A percentile compares a stretch with the other conserved stretches of the same genome.
These are phyloP conservation scores for Penicillium psychrosexuale DNA, from an alignment of 2,329 filamentous ascomycete genomes.

Conservation along the genomic window DNA sequence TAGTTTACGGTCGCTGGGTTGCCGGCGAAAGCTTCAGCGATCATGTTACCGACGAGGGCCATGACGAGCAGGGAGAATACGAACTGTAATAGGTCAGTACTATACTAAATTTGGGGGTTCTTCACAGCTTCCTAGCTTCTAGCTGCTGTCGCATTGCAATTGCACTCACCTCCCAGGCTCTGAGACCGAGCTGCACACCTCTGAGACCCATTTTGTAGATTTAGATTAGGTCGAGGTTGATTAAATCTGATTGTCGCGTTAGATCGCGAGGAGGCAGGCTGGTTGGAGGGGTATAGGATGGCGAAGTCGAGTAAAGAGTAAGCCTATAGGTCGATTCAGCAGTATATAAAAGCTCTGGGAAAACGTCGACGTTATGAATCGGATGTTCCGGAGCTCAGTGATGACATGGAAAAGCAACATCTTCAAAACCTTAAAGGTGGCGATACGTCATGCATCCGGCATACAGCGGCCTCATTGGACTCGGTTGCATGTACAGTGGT, in stretches of 20 bases:
- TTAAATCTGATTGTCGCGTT: slow-evolving; percentile 1
- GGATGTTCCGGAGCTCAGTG: slow-evolving; percentile 31
- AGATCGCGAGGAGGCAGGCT: slow-evolving; percentile 3
- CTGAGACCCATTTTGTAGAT: slow-evolving; percentile 24
- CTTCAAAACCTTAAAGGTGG: slow-evolving; percentile 12
- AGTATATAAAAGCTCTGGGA: not conserved
- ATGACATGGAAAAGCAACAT: slow-evolving; percentile 29
- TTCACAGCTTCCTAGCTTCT: not conserved
- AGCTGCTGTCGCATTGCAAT: not conserved
- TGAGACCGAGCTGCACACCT: slow-evolving; percentile 31
- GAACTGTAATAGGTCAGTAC: slow-evolving; percentile 45
- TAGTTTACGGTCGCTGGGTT: slow-evolving; percentile 59
- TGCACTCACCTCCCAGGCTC: slow-evolving; percentile 32
- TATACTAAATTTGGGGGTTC: not conserved
- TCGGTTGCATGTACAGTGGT: not conserved
- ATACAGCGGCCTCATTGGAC: slow-evolving; percentile 11
- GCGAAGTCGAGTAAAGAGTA: not conserved
- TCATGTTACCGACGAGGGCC: slow-evolving; percentile 62
- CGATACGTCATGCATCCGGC: slow-evolving; percentile 35
- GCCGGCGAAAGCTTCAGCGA: slow-evolving; percentile 50
- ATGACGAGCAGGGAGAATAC: slow-evolving; percentile 59
- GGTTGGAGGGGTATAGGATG: not conserved
- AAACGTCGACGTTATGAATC: slow-evolving; percentile 23
- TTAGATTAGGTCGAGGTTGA: slow-evolving; percentile 6
- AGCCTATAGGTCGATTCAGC: not conserved